A percentile compares a stretch with the other conserved stretches of the same genome.
phyloP scores from a whole-genome alignment of 1,139 yeast genomes.

The Suhomyces ambrosiae region DNA sequence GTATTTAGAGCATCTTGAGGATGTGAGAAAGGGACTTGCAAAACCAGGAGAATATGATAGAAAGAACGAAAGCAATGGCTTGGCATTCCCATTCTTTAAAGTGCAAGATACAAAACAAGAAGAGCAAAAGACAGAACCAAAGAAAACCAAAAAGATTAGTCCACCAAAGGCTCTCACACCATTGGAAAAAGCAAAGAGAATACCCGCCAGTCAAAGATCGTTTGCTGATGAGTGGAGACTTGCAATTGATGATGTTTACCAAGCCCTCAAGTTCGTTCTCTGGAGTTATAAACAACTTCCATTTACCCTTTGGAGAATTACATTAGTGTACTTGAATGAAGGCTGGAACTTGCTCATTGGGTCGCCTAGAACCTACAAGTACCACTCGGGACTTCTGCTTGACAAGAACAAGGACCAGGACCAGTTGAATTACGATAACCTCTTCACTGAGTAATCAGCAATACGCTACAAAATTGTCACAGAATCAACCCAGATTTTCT shows the following conservation, averaged over 20 bases:
- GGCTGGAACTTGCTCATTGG: conserved; percentile 83
- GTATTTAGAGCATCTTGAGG: conserved; percentile 48
- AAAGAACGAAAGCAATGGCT: conserved; percentile 29
- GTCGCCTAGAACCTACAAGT: conserved; percentile 23
- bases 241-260: conserved; percentile 58
- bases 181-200: conserved; percentile 12
- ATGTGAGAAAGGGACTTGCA: conserved; percentile 42
- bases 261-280: conserved; percentile 69
- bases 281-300: conserved; percentile 75
- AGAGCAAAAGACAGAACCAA: neutral
- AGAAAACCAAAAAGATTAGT: conserved; percentile 5
- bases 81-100: conserved; percentile 42
- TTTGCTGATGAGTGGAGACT: conserved; percentile 48
- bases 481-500: too few species aligned
- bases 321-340: conserved; percentile 49
- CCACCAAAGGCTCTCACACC: conserved; percentile 13
- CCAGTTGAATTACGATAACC: conserved; percentile 8
- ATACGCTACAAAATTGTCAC: too few species aligned
- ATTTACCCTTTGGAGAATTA: conserved; percentile 52
- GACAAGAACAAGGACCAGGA: conserved; percentile 9
- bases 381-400: conserved; percentile 15
- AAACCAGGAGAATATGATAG: conserved; percentile 48
- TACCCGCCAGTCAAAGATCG: conserved; percentile 16
- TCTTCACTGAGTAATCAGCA: conserved; percentile 6
- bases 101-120: conserved; percentile 1